phyloP scores from a whole-genome alignment of 2,329 filamentous ascomycete genomes.

The Pseudogymnoascus sp. region DNA sequence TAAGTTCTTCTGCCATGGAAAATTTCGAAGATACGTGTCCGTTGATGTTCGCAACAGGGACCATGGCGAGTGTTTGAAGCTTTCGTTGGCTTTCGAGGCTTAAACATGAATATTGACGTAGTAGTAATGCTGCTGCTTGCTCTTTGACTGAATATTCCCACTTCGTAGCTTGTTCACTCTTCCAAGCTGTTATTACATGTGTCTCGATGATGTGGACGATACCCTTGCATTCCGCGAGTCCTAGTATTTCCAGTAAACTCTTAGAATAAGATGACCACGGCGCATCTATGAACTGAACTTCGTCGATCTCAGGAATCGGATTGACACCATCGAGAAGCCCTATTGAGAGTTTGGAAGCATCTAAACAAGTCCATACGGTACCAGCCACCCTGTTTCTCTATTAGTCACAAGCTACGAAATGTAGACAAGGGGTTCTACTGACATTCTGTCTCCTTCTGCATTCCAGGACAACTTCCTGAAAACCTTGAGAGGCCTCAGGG shows the following conservation, averaged over 20 bases:
- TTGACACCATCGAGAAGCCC: constrained; percentile 13
- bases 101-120: constrained; percentile 15
- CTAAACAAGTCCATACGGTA: constrained; percentile 15
- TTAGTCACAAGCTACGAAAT: neutral
- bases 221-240: constrained; percentile 12
- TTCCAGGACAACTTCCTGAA: neutral
- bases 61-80: constrained; percentile 18
- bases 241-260: constrained; percentile 12
- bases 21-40: constrained; percentile 16
- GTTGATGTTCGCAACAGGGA: constrained; percentile 16
- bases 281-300: constrained; percentile 17
- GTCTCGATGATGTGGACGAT: constrained; percentile 13
- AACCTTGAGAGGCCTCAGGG: neutral
- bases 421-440: neutral
- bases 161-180: neutral
- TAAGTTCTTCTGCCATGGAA: constrained; percentile 14
- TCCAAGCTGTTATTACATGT: constrained; percentile 21
- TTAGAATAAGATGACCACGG: neutral
- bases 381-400: neutral
- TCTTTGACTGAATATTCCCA: constrained; percentile 15
- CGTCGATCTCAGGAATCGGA: constrained; percentile 15
- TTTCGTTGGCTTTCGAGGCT: neutral
- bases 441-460: neutral
- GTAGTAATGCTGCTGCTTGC: constrained; percentile 15
- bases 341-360: constrained; percentile 10